phyloP scores from a whole-genome alignment of 2,329 filamentous ascomycete genomes.

The Nemania serpens region DNA sequence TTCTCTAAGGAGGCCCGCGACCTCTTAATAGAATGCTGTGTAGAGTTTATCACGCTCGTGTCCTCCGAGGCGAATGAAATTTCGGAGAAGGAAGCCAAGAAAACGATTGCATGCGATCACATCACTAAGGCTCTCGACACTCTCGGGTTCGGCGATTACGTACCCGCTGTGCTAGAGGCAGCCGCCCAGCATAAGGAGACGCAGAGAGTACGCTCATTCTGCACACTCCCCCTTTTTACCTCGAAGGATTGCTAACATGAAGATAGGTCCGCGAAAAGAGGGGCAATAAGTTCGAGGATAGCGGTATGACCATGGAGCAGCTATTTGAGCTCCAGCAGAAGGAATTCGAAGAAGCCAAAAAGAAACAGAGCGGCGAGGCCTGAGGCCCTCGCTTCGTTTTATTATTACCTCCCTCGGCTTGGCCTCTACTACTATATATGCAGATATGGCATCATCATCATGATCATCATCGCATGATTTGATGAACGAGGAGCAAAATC shows the following conservation, averaged over 20 bases:
- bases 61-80: slow-evolving; percentile 99
- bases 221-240: neutral
- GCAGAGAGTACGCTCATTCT: slow-evolving; percentile 69
- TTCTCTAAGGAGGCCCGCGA: slow-evolving; percentile 97
- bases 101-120: slow-evolving; percentile 98
- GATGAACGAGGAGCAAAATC: neutral
- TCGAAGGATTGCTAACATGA: slow-evolving; percentile 21
- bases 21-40: slow-evolving; percentile 95
- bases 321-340: slow-evolving; percentile 87
- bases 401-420: neutral
- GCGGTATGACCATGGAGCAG: slow-evolving; percentile 89
- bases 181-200: slow-evolving; percentile 77
- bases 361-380: slow-evolving; percentile 35
- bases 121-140: slow-evolving; percentile 93
- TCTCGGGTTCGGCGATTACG: slow-evolving; percentile 90
- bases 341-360: slow-evolving; percentile 68
- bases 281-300: slow-evolving; percentile 94
- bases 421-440: slow-evolving; percentile 9
- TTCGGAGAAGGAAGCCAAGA: slow-evolving; percentile 97
- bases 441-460: neutral
- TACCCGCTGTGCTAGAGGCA: slow-evolving; percentile 70
- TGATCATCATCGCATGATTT: neutral
- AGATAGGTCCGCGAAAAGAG: slow-evolving; percentile 89
- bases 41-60: slow-evolving; percentile 97
- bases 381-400: slow-evolving; percentile 7